phyloP scores from a whole-genome alignment of 2,329 filamentous ascomycete species.

The Penicillium frequentans region DNA sequence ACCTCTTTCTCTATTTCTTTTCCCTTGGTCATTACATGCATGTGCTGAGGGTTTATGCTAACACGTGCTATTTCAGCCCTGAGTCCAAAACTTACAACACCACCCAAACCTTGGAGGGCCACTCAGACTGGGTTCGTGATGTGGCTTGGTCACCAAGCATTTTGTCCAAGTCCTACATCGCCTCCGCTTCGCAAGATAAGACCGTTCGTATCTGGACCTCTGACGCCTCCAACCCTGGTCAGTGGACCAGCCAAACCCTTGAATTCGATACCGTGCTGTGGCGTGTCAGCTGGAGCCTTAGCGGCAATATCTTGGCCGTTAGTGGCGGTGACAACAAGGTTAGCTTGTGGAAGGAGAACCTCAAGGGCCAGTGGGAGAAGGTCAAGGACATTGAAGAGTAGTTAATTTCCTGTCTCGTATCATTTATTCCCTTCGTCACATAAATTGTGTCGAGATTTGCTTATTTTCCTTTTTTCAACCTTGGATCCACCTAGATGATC shows the following conservation, averaged over 20 bases:
- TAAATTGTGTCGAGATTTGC: conserved; percentile 8
- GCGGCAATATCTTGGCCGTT: conserved; percentile 92
- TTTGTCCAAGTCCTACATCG: conserved; percentile 94
- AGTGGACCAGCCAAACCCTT: conserved; percentile 84
- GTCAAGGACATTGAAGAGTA: conserved; percentile 95
- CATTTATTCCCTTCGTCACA: conserved; percentile 19
- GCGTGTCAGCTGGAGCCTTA: conserved; percentile 97
- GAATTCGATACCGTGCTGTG: conserved; percentile 88
- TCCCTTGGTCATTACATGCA: background rate
- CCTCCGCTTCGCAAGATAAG: conserved; percentile 92
- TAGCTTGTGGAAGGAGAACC: conserved; percentile 96
- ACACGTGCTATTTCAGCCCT: conserved; percentile 33
- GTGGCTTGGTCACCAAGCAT: conserved; percentile 97
- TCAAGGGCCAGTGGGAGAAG: conserved; percentile 94
- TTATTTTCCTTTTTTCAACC: conserved; percentile 3
- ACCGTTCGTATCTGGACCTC: conserved; percentile 96
- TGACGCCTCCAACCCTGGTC: conserved; percentile 63
- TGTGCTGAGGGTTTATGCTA: background rate
- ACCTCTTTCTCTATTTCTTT: background rate
- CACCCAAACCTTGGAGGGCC: conserved; percentile 66
- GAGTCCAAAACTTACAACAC: conserved; percentile 55
- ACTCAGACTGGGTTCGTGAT: conserved; percentile 95
- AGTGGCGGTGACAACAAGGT: conserved; percentile 96
- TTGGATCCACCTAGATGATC: background rate
- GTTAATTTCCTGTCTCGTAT: conserved; percentile 12